Percentiles rank a stretch among this genome's conserved stretches.
Conservation (phyloP, 2,329 filamentous ascomycete genomes). For the Alternaria viburni region DNA sequence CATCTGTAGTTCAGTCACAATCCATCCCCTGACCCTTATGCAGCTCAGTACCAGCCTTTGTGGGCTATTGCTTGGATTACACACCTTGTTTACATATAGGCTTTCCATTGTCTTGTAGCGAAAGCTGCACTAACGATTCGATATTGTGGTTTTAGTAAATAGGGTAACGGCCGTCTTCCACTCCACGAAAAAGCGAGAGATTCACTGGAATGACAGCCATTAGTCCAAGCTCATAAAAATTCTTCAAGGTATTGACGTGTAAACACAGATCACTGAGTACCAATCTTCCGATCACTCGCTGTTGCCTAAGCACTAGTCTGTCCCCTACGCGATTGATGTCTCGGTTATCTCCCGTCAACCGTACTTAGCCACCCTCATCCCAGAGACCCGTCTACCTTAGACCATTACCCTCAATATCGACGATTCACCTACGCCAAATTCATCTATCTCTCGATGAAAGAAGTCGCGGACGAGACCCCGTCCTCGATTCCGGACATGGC, state of each 20-base stretch:
- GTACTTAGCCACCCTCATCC: neutral
- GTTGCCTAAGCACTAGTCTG: neutral
- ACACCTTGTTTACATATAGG: neutral
- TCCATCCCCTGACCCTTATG: neutral
- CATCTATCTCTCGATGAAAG: neutral
- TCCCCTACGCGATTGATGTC: neutral
- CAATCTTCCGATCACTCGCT: neutral
- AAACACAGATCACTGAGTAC: neutral
- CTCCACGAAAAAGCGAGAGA: neutral
- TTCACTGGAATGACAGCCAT: neutral
- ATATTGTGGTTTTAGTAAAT: too few species aligned
- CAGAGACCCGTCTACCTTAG: neutral
- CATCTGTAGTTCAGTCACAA: neutral
- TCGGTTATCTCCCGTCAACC: neutral
- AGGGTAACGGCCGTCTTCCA: neutral
- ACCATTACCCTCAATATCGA: neutral
- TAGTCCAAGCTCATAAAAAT: neutral
- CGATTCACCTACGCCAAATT: neutral
- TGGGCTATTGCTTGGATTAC: neutral
- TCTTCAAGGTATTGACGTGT: neutral
- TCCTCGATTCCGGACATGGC: neutral
- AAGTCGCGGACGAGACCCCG: neutral
- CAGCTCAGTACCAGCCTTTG: neutral
- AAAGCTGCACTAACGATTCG: neutral
- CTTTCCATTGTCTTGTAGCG: neutral